Base-by-base conservation (phyloP, 768 basidiomycete species). In the Tephrocybe sp. region DNA sequence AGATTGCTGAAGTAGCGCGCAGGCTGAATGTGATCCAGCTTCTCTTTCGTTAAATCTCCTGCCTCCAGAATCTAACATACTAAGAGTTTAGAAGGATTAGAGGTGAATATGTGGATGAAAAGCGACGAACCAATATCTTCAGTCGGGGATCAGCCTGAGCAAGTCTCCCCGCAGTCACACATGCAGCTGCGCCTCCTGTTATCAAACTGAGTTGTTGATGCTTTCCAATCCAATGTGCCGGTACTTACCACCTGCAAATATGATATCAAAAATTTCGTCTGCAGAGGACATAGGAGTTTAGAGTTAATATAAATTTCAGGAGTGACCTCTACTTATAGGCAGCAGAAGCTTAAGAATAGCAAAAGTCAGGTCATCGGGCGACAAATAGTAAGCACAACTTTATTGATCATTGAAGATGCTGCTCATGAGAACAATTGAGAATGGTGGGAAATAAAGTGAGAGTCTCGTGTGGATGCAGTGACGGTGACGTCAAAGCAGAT, bases 141-240 rank as follows among this genome's bases (percentile, higher is more conserved):
- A 87, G 62, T 3, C 66, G 61, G 0, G 82, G 76, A 36, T 83
- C 76, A 0, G 81, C 78, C 0, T 71, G 72, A 0, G 77, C 70
- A 3, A 88, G 72, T 31, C 83, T 75, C 0, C 77, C 73, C 9
- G 81, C 84, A 14, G 74, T 62, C 8, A 87, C 67, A 55, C 84
- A 84, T 4, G 76, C 81, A n/a, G 75, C 53, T 4, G 81, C 71
- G 30, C 84, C 84, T 33, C 78, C 76, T 78, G 47, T 3, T 40
- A 8, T 14, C 2, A 35, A 20, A 5, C 3, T 34, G 23, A 45
- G 51, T 40, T 45, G 36, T 31, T 5, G 33, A 5, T 3, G 9
- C 26, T 44, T 19, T 20, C 30, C 19, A 20, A 20, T 36, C 16
- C 3, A n/a, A 14, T 19, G 41, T 11, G 6, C 4, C 30, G 17